Evolutionary conservation across 78 protist genomes (phyloP).

Genomic region (Bodo saltans): DNA sequence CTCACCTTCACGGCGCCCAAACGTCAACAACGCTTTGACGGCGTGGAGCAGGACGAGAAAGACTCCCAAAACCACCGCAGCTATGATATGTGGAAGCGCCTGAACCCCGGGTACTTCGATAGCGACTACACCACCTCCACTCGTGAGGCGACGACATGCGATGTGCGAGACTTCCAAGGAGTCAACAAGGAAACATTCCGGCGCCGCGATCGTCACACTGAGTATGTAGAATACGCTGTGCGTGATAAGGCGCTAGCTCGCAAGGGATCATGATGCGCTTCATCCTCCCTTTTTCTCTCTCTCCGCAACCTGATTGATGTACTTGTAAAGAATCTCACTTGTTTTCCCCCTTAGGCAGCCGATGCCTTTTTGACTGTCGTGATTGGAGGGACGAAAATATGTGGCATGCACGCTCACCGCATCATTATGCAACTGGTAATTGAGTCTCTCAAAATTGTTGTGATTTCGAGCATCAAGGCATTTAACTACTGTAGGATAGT

Average conservation of each 20-base stretch:
- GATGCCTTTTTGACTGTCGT: no score
- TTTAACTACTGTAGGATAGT: no score
- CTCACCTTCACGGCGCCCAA: not conserved
- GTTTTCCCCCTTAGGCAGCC: no score
- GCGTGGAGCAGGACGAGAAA: not conserved
- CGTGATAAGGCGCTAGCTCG: conserved; percentile 22
- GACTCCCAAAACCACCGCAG: not conserved
- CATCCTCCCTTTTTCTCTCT: no score
- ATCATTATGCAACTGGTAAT: no score
- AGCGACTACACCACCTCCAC: not conserved
- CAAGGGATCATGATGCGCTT: no score
- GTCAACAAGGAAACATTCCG: not conserved
- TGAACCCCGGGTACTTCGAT: conserved; percentile 18
- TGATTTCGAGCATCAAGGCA: no score
- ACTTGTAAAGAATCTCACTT: no score
- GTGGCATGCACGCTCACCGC: no score
- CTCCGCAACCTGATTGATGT: no score
- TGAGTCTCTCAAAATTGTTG: no score
- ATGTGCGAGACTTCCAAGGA: not conserved
- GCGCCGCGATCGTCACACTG: conserved; percentile 26
- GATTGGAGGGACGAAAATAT: no score
- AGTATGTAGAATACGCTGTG: conserved; percentile 25
- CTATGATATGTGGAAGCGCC: not conserved
- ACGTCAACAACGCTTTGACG: not conserved
- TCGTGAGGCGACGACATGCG: not conserved